Evolutionary conservation across 176 grass and related monocot species (phyloP).

Genomic region (Thinopyrum elongatum): DNA sequence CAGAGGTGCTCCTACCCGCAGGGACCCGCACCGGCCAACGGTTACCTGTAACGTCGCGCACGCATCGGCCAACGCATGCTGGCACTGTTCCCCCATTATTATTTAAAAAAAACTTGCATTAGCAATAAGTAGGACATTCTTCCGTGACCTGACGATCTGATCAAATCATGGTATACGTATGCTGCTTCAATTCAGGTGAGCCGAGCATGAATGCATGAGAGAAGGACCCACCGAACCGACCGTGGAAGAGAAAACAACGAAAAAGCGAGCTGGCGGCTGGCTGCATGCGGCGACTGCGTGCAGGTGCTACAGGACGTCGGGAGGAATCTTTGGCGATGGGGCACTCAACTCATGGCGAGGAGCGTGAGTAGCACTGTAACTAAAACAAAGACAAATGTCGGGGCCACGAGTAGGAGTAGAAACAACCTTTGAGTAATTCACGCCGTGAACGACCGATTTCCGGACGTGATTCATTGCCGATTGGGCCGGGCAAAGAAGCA

Average conservation of each 20-base stretch:
- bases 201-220: no score
- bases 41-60: not conserved
- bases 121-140: not conserved
- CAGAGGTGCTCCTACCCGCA: not conserved
- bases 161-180: not conserved
- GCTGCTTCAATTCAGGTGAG: not conserved
- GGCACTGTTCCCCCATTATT: not conserved
- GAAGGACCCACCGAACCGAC: no score
- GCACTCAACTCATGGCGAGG: not conserved
- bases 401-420: not conserved
- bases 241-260: not conserved
- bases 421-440: conserved; percentile 2
- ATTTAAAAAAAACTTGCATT: not conserved
- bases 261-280: not conserved
- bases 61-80: no score
- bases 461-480: not conserved
- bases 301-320: not conserved
- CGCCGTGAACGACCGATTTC: not conserved
- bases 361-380: not conserved
- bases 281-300: not conserved
- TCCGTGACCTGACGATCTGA: not conserved
- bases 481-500: not conserved
- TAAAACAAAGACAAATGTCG: no score
- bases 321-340: conserved; percentile 19
- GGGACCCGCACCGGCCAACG: not conserved